Evolutionary conservation across 83 land plant species (phyloP).

Genomic region (Thuja plicata): DNA sequence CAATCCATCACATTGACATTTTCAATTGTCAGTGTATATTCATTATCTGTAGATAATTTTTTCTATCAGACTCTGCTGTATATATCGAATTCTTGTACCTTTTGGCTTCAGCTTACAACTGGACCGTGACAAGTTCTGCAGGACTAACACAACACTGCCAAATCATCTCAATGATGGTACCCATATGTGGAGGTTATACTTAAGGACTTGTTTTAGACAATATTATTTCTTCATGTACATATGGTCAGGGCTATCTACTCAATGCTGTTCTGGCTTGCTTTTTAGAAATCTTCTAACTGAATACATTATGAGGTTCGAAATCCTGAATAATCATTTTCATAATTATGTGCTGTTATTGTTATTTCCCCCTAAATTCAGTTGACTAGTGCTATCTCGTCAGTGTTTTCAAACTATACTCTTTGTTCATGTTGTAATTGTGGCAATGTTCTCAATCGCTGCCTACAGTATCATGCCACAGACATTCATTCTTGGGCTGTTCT

Average conservation of each 20-base stretch:
- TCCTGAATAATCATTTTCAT: neutral
- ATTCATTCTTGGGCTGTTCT: neutral
- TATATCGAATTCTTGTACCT: neutral
- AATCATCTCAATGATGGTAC: neutral
- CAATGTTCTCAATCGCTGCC: neutral
- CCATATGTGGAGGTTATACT: neutral
- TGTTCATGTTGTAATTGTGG: neutral
- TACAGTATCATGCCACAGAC: neutral
- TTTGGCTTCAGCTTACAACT: neutral
- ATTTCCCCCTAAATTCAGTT: neutral
- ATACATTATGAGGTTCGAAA: neutral
- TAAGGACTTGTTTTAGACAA: neutral
- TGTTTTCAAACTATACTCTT: neutral
- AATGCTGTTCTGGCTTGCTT: neutral
- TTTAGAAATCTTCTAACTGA: neutral
- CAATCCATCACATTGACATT: neutral
- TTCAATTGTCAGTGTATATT: neutral
- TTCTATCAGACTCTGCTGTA: neutral
- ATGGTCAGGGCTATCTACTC: neutral
- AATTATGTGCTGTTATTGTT: neutral
- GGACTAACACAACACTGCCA: neutral
- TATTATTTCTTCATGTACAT: neutral
- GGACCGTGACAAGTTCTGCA: neutral
- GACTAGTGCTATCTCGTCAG: neutral
- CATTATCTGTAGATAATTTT: neutral